Evolutionary conservation across 192 early-diverging fungal genomes (phyloP).

Genomic region (Neocallimastix lanati): DNA sequence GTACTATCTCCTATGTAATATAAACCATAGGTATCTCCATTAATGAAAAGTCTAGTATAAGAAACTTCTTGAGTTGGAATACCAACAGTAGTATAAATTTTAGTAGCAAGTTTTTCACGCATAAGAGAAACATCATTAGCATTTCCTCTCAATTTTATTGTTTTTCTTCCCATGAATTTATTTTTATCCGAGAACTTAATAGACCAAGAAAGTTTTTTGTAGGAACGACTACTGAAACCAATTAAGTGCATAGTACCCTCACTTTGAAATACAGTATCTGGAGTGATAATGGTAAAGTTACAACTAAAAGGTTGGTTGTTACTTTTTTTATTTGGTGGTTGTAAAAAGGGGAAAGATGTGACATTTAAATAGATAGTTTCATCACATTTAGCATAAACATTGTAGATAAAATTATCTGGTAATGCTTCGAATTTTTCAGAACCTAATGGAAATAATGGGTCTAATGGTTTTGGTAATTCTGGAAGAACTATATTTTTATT

Average conservation of each 20-base stretch:
- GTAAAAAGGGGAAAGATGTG: not conserved
- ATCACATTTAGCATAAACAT: not conserved
- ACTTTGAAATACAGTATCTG: not conserved
- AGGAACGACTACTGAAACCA: not conserved
- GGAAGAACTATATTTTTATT: not conserved
- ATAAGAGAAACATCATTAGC: not conserved
- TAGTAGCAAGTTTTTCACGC: not conserved
- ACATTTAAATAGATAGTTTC: not conserved
- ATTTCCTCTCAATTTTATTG: not conserved
- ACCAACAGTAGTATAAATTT: not conserved
- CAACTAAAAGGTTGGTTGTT: not conserved
- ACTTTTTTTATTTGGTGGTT: not conserved
- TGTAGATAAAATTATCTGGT: not conserved
- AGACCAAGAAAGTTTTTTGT: not conserved
- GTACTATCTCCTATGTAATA: not conserved
- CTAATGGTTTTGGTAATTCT: not conserved
- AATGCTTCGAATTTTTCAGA: not conserved
- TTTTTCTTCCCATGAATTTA: not conserved
- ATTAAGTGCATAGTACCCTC: not conserved
- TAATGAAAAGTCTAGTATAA: not conserved
- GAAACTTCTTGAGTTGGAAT: not conserved
- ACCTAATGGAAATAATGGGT: not conserved
- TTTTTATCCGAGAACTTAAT: not conserved
- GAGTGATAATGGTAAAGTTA: not conserved
- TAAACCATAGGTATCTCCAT: not conserved